A percentile compares a stretch with the other conserved stretches of the same genome.
These are phyloP conservation scores for Cyberlindnera nakhonratchasimensis DNA, from an alignment of 805 yeast species.

Conservation along the genomic window DNA sequence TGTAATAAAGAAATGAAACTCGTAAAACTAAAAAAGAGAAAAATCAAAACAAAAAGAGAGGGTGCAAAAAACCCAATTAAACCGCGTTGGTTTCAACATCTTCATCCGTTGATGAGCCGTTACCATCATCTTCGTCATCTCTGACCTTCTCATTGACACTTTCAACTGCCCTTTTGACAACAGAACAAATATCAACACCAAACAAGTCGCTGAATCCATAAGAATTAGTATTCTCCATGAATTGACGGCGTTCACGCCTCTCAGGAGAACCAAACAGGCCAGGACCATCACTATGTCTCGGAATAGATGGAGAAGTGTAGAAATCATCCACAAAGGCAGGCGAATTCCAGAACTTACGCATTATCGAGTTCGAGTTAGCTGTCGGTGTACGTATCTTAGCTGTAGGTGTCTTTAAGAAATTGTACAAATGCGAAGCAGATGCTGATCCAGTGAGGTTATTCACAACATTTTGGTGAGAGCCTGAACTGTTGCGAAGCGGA, in stretches of 20 bases:
- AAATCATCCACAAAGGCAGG: conserved; percentile 67
- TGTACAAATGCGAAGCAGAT: conserved; percentile 16
- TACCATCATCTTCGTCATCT: conserved; percentile 7
- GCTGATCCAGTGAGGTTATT: conserved; percentile 13
- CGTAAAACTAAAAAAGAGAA: background rate
- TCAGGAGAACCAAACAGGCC: conserved; percentile 38
- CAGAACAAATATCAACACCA: conserved; percentile 55
- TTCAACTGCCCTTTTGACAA: conserved; percentile 44
- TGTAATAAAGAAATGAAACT: background rate
- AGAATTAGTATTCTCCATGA: conserved; percentile 17
- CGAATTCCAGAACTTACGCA: conserved; percentile 58
- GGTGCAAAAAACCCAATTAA: background rate
- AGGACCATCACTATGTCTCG: conserved; percentile 29
- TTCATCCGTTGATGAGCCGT: conserved; percentile 16
- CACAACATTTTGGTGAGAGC: conserved; percentile 14
- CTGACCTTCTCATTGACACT: conserved; percentile 8
- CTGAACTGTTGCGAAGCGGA: conserved; percentile 30
- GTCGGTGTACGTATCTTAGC: conserved; percentile 28
- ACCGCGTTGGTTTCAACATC: conserved; percentile 7
- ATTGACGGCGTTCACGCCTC: conserved; percentile 12
- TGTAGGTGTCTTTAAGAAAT: conserved; percentile 31
- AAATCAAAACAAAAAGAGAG: background rate
- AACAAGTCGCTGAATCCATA: conserved; percentile 40
- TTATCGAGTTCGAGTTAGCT: conserved; percentile 33
- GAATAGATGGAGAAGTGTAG: conserved; percentile 48